A percentile compares a stretch with the other conserved stretches of the same genome.
Conservation (phyloP, 148 eudicot species). For the Dysphania ambrosioides region DNA sequence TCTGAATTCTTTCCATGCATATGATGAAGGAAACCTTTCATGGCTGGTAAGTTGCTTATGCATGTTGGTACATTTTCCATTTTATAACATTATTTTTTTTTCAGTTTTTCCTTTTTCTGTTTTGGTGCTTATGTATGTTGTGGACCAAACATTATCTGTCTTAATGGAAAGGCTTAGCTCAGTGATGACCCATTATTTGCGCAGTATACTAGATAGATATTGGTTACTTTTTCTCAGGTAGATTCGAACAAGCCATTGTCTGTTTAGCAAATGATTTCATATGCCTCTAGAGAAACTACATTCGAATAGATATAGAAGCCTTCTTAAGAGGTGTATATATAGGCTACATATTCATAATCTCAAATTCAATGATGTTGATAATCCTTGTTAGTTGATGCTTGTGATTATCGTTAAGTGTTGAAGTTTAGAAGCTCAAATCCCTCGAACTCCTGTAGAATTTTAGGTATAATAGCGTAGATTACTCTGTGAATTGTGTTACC, state of each 20-base stretch:
- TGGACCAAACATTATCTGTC: not conserved
- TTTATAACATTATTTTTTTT: not conserved
- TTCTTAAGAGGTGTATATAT: too few species aligned
- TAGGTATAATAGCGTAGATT: too few species aligned
- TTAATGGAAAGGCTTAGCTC: not conserved
- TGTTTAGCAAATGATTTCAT: not conserved
- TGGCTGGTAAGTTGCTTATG: conserved; percentile 69
- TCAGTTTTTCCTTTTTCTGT: not conserved
- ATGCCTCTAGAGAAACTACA: not conserved
- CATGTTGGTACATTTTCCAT: not conserved
- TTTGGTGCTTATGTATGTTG: not conserved
- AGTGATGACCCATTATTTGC: not conserved
- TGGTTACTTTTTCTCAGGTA: not conserved
- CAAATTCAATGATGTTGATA: too few species aligned
- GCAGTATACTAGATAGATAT: not conserved
- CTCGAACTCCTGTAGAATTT: too few species aligned
- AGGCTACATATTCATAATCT: too few species aligned
- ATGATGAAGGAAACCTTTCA: conserved; percentile 96
- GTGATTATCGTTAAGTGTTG: too few species aligned
- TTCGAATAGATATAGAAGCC: not conserved
- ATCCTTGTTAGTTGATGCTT: too few species aligned
- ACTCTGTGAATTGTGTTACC: too few species aligned
- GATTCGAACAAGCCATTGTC: not conserved
- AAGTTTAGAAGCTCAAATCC: too few species aligned
- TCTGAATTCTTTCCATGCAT: conserved; percentile 97